phyloP scores from a whole-genome alignment of 306 rosid genomes.

The Vicia faba region DNA sequence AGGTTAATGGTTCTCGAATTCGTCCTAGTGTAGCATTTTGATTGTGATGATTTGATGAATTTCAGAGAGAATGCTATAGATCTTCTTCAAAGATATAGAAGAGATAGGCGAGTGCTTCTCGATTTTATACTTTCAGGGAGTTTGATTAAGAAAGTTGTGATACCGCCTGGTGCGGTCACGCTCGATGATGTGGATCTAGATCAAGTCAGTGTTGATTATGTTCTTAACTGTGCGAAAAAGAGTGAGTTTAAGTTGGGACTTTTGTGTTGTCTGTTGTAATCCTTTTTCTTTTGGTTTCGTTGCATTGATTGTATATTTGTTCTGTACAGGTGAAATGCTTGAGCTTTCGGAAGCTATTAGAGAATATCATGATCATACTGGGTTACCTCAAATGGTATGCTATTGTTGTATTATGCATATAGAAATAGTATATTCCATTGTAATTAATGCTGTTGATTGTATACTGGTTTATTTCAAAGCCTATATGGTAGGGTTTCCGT shows the following conservation, averaged over 20 bases:
- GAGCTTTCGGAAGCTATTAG: constrained; percentile 98
- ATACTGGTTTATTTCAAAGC: neutral
- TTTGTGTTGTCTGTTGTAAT: neutral
- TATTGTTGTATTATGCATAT: neutral
- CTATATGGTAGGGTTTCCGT: neutral
- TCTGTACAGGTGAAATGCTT: constrained; percentile 74
- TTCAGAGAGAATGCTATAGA: constrained; percentile 76
- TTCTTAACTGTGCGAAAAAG: constrained; percentile 83
- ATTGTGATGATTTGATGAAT: constrained; percentile 30
- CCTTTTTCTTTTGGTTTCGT: constrained; percentile 16
- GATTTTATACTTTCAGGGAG: constrained; percentile 92
- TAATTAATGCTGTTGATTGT: neutral
- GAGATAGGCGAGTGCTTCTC: constrained; percentile 86
- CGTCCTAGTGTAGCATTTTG: constrained; percentile 6
- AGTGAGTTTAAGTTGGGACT: constrained; percentile 45
- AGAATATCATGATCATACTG: constrained; percentile 89
- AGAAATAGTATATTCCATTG: neutral
- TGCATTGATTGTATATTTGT: constrained; percentile 21
- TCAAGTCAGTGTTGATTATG: constrained; percentile 96
- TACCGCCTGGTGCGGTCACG: constrained; percentile 98
- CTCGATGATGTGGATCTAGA: constrained; percentile 97
- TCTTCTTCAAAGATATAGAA: constrained; percentile 78
- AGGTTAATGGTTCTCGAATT: constrained; percentile 23
- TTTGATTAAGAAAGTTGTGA: constrained; percentile 87
- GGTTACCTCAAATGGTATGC: constrained; percentile 85